Evolutionary conservation across 1,139 yeast species (phyloP).

Genomic region (Saccharomyces pastorianus): DNA sequence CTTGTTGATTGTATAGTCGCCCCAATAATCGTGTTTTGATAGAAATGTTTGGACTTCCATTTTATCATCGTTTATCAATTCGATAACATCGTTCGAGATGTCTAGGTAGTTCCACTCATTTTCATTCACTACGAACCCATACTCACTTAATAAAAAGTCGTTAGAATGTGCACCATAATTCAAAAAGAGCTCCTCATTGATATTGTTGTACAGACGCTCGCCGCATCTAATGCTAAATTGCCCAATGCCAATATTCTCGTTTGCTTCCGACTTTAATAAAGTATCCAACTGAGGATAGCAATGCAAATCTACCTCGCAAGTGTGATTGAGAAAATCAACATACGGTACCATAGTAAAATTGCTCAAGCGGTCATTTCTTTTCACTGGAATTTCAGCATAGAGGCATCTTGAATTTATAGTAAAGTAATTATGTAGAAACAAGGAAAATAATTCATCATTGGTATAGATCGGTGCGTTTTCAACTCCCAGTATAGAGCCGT

Average conservation of each 20-base stretch:
- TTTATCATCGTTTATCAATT: slow-evolving; percentile 32
- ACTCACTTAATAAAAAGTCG: slow-evolving; percentile 72
- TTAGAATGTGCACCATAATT: slow-evolving; percentile 87
- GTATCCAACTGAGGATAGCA: slow-evolving; percentile 22
- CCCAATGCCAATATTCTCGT: slow-evolving; percentile 12
- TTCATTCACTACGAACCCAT: slow-evolving; percentile 58
- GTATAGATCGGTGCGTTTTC: background rate
- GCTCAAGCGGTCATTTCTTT: slow-evolving; percentile 37
- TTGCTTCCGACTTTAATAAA: slow-evolving; percentile 8
- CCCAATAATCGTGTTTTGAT: slow-evolving; percentile 48
- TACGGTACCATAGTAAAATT: slow-evolving; percentile 87
- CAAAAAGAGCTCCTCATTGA: slow-evolving; percentile 56
- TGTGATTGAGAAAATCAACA: slow-evolving; percentile 86
- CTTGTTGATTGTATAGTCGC: slow-evolving; percentile 58
- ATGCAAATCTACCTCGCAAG: slow-evolving; percentile 34
- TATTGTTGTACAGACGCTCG: slow-evolving; percentile 26
- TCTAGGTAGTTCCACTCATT: slow-evolving; percentile 72
- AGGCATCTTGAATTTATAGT: slow-evolving; percentile 88
- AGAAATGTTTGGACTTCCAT: slow-evolving; percentile 40
- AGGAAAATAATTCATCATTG: slow-evolving; percentile 27
- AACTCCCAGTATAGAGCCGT: slow-evolving; percentile 1
- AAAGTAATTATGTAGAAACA: slow-evolving; percentile 67
- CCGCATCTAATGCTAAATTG: slow-evolving; percentile 23
- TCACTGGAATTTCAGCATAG: slow-evolving; percentile 60
- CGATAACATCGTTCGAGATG: slow-evolving; percentile 39